These are phyloP conservation scores for Phoma sp. DNA, from an alignment of 2,329 filamentous ascomycete species.

Conservation along the genomic window DNA sequence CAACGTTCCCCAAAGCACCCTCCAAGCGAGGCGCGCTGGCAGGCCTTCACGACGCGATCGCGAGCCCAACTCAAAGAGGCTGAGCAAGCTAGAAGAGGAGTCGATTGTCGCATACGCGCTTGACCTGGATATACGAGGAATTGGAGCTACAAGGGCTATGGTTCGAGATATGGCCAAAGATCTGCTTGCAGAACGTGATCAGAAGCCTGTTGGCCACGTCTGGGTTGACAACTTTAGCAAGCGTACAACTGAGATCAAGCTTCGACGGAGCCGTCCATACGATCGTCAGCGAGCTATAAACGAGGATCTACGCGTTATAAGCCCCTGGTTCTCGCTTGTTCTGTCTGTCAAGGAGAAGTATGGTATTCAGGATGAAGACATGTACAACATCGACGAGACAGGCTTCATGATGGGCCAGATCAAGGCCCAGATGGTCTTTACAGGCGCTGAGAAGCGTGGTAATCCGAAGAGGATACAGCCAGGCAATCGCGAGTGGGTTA, in stretches of 20 bases:
- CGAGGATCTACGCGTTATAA: neutral
- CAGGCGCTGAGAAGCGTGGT: neutral
- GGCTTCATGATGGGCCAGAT: neutral
- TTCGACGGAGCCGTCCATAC: constrained; percentile 10
- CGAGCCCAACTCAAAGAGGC: no score
- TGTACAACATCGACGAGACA: no score
- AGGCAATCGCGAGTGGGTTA: constrained; percentile 19
- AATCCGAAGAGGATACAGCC: constrained; percentile 8
- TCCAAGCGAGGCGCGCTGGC: no score
- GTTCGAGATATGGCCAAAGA: constrained; percentile 11
- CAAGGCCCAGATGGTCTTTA: no score
- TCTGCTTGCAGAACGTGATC: constrained; percentile 1
- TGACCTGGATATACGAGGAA: no score
- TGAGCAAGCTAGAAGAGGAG: no score
- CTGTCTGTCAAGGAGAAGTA: neutral
- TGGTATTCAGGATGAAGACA: neutral
- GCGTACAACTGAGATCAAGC: constrained; percentile 18
- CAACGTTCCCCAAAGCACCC: no score
- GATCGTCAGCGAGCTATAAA: constrained; percentile 2
- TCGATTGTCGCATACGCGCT: no score
- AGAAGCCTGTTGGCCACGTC: neutral
- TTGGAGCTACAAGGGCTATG: neutral
- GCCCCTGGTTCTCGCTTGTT: neutral
- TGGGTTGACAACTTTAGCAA: constrained; percentile 3
- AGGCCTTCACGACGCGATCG: no score